Evolutionary conservation across 768 basidiomycete species (phyloP).

Genomic region (Crepidotus variabilis): DNA sequence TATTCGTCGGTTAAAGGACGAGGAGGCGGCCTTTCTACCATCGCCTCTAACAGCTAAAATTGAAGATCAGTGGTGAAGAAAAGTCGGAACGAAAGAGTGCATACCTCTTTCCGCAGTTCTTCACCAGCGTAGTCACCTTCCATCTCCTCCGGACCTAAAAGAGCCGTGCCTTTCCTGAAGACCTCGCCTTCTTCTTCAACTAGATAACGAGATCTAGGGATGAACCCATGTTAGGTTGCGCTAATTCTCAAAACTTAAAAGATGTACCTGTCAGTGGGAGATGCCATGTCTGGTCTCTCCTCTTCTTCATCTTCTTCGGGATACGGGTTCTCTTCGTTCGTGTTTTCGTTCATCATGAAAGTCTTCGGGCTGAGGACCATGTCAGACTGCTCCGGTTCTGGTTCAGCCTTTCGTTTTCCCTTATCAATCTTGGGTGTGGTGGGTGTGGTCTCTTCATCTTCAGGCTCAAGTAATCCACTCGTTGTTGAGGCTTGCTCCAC

Average conservation of each 20-base stretch:
- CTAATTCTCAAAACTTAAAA: background rate
- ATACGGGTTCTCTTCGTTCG: constrained; percentile 21
- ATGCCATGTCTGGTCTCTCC: constrained; percentile 24
- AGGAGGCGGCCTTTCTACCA: constrained; percentile 83
- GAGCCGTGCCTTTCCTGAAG: constrained; percentile 83
- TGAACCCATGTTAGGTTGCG: background rate
- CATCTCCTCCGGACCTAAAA: constrained; percentile 83
- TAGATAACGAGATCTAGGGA: constrained; percentile 65
- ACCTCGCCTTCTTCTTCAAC: constrained; percentile 96
- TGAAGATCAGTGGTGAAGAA: background rate
- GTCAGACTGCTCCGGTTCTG: constrained; percentile 64
- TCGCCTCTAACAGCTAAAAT: constrained; percentile 71
- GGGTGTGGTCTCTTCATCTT: constrained; percentile 33
- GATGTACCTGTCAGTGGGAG: constrained; percentile 48
- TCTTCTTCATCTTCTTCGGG: constrained; percentile 51
- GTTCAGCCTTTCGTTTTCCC: constrained; percentile 71
- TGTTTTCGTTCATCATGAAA: constrained; percentile 43
- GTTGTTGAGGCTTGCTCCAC: constrained; percentile 8
- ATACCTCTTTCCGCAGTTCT: constrained; percentile 76
- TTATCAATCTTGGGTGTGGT: constrained; percentile 71
- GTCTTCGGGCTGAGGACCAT: constrained; percentile 66
- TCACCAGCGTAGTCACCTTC: constrained; percentile 89
- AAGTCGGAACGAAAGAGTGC: constrained; percentile 2
- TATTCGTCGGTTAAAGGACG: constrained; percentile 66
- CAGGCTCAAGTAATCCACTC: constrained; percentile 17